Evolutionary conservation across 352 stramenopile species (phyloP), one percentile per base, ranked within the genome.

Genomic region (Phytophthora megakarya): DNA sequence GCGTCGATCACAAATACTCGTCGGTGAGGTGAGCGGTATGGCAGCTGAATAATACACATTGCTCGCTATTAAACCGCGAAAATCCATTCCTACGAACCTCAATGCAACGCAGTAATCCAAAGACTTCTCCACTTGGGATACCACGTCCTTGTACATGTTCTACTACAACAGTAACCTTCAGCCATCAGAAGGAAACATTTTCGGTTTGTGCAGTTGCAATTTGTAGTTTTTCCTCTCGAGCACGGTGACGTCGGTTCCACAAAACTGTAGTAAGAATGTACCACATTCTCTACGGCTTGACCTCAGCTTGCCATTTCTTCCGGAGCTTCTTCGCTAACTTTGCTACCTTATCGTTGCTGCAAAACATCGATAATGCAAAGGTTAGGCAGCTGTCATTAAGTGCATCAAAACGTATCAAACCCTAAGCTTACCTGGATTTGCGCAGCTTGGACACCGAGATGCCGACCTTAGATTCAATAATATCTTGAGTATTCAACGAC

Each of bases 401-500:
- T 11, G 18, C 5, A 54, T 8, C 6, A 16, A 18, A 53, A 10
- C 26, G 10, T n/a, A n/a, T 19, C 10, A 26, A 7, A 19, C 30
- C 21, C 23, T 54, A 13, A 28, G 47, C 71, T 42, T 66, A 90
- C 81, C 69, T 80, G 3, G 86, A 89, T 47, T 94, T 92, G 37
- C 86, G 86, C 48, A 94, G 61, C 50, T 88, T 92, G 28, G 80
- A 90, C 15, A 94, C 82, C 6, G 74, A 59, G 22, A 90, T 78
- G 37, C 86, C 86, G 38, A 94, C 80, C 70, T 92, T 90, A 23
- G 86, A 89, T 21, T 84, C 78, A 44, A 92, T 89, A 49, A 94
- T 92, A 35, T 94, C 80, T 55, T 90, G 66, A 1, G 78, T 90
- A 45, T 73, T 75, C 60, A 93, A 61, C 10, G 73, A 70, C 79